Evolutionary conservation across 192 early-diverging fungal genomes (phyloP).

Genomic region (Gorgonomyces haynaldii): DNA sequence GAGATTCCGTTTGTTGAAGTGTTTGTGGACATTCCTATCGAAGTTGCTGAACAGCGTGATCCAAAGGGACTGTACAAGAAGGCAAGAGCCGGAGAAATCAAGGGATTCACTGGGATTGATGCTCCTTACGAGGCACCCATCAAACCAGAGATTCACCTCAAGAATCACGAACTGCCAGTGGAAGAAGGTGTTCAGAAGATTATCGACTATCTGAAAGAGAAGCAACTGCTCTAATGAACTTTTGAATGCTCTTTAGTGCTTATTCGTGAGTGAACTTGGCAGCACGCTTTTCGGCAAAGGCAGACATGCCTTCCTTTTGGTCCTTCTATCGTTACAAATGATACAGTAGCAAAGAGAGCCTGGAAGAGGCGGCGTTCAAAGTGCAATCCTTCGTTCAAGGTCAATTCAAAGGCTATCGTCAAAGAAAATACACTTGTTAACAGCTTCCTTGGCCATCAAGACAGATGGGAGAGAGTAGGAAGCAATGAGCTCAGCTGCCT

Average conservation of each 20-base stretch:
- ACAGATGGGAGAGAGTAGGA: slow-evolving; percentile 70
- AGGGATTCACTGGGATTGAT: slow-evolving; percentile 87
- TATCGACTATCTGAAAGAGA: slow-evolving; percentile 4
- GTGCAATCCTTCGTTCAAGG: slow-evolving; percentile 68
- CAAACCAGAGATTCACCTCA: slow-evolving; percentile 74
- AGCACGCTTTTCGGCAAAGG: slow-evolving; percentile 87
- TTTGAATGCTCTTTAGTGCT: slow-evolving; percentile 9
- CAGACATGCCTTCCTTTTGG: slow-evolving; percentile 93
- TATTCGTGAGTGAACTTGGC: slow-evolving; percentile 79
- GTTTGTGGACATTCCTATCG: slow-evolving; percentile 75
- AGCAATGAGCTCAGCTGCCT: slow-evolving; percentile 82
- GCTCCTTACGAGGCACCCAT: slow-evolving; percentile 82
- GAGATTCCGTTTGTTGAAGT: slow-evolving; percentile 83
- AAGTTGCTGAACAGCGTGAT: slow-evolving; percentile 79
- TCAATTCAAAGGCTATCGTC: slow-evolving; percentile 69
- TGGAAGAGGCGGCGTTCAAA: slow-evolving; percentile 96
- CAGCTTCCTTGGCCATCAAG: slow-evolving; percentile 93
- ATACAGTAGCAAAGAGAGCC: slow-evolving; percentile 69
- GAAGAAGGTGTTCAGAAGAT: slow-evolving; percentile 43
- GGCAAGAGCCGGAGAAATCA: slow-evolving; percentile 85
- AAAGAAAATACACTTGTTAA: slow-evolving; percentile 62
- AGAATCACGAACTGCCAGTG: slow-evolving; percentile 61
- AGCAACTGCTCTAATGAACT: too few relatives aligned
- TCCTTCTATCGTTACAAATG: slow-evolving; percentile 41
- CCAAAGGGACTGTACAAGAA: slow-evolving; percentile 96